A percentile compares a stretch with the other conserved stretches of the same genome.
Evolutionary conservation across 192 early-diverging fungal species (phyloP).

Genomic region (Backusella luteola): DNA sequence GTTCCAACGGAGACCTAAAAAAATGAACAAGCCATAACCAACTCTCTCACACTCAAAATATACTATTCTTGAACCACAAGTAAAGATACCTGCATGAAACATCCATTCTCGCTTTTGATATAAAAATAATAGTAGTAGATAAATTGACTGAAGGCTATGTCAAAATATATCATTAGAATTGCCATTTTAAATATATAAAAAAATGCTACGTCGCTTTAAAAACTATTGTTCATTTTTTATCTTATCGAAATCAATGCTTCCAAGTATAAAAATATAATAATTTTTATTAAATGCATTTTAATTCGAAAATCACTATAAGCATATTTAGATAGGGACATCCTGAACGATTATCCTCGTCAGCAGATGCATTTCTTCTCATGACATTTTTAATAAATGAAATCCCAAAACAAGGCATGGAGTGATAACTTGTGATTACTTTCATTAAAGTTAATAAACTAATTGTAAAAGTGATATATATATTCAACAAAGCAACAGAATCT

Average conservation of each 20-base stretch:
- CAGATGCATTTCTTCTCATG: neutral
- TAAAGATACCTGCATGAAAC: neutral
- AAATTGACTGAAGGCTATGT: no score
- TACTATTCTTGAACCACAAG: neutral
- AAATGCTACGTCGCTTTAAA: neutral
- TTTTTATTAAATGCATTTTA: neutral
- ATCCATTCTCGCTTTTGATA: neutral
- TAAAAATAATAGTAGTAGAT: neutral
- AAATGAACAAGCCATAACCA: neutral
- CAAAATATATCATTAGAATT: neutral
- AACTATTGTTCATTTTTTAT: neutral
- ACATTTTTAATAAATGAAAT: neutral
- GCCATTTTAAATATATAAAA: neutral
- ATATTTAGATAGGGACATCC: neutral
- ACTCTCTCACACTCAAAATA: slow-evolving; percentile 7
- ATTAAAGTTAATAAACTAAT: neutral
- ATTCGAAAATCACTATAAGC: neutral
- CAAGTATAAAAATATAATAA: neutral
- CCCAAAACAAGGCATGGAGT: neutral
- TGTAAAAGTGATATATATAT: neutral
- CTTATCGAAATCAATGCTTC: neutral
- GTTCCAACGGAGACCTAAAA: neutral
- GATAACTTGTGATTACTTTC: neutral
- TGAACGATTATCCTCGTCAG: neutral
- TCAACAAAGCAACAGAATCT: neutral